Conservation (phyloP, 768 basidiomycete genomes). For the Mycena pura region DNA sequence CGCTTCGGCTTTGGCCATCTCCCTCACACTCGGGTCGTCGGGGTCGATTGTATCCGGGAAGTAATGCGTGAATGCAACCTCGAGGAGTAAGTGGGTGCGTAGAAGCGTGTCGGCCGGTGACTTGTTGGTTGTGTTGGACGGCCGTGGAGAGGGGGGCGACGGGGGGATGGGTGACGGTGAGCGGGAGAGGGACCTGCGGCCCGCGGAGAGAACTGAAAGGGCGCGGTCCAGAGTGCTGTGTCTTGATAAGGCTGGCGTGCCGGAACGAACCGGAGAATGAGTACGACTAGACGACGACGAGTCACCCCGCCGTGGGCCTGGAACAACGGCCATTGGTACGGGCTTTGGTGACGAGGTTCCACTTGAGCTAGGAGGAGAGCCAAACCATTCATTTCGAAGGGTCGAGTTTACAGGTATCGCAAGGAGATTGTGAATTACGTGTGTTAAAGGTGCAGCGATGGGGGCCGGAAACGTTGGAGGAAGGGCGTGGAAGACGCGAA, state of each 20-base stretch:
- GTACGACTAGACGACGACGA: conserved; percentile 43
- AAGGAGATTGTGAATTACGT: conserved; percentile 84
- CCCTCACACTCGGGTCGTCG: conserved; percentile 68
- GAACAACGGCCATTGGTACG: conserved; percentile 43
- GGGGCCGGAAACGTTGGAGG: conserved; percentile 68
- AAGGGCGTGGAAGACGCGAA: conserved; percentile 73
- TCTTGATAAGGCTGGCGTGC: conserved; percentile 40
- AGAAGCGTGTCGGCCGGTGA: conserved; percentile 56
- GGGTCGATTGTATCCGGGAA: conserved; percentile 69
- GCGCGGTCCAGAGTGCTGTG: conserved; percentile 64
- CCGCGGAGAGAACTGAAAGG: conserved; percentile 58
- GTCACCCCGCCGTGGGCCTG: conserved; percentile 37
- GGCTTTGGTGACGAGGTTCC: conserved; percentile 43
- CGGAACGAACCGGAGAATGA: conserved; percentile 44
- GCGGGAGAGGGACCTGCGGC: conserved; percentile 58
- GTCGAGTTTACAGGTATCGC: conserved; percentile 71
- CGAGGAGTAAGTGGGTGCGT: conserved; percentile 73
- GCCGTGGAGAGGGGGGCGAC: conserved; percentile 12
- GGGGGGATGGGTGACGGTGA: conserved; percentile 50
- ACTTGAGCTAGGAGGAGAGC: conserved; percentile 35
- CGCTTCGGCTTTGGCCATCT: conserved; percentile 51
- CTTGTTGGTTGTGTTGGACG: not conserved
- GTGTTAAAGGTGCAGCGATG: conserved; percentile 75
- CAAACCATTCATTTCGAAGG: conserved; percentile 70
- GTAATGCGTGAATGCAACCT: conserved; percentile 62